These are phyloP conservation scores for Saccharum hybrid DNA, from an alignment of 202 grass and related monocot species.

Conservation along the genomic window DNA sequence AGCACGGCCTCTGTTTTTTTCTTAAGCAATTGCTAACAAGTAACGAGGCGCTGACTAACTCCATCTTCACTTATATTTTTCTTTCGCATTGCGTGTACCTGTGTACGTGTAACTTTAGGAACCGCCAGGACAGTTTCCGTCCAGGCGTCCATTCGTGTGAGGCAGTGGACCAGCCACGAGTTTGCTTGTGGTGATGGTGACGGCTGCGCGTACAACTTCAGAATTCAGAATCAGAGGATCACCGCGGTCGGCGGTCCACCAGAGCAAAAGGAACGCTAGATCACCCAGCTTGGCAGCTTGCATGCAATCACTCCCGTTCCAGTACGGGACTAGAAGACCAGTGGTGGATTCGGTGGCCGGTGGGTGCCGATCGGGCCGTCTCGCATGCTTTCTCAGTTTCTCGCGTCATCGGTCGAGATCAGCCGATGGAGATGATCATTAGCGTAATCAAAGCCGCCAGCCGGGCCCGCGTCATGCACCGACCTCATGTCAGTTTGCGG, in stretches of 20 bases:
- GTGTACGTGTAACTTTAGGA: background rate
- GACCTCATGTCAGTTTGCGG: background rate
- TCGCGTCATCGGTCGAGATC: background rate
- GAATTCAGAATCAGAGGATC: background rate
- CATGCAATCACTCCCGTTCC: background rate
- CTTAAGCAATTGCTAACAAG: conserved; percentile 4
- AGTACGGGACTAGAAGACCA: background rate
- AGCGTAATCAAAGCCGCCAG: conserved; percentile 45
- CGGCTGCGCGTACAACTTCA: background rate
- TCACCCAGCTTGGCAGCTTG: conserved; percentile 10
- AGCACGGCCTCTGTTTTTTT: background rate
- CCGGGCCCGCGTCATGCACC: background rate
- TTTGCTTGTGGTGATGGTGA: background rate
- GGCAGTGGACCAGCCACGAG: background rate
- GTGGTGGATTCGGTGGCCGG: conserved; percentile 45
- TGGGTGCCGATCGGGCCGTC: background rate
- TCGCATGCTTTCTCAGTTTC: background rate
- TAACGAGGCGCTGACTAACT: background rate
- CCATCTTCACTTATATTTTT: background rate
- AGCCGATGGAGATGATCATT: conserved; percentile 17
- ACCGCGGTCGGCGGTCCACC: conserved; percentile 2
- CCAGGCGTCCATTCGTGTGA: background rate
- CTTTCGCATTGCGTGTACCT: background rate
- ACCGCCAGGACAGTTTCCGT: background rate
- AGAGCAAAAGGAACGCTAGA: background rate